Conservation (phyloP, 257 asterid species). For the Dorcoceras hygrometricum region DNA sequence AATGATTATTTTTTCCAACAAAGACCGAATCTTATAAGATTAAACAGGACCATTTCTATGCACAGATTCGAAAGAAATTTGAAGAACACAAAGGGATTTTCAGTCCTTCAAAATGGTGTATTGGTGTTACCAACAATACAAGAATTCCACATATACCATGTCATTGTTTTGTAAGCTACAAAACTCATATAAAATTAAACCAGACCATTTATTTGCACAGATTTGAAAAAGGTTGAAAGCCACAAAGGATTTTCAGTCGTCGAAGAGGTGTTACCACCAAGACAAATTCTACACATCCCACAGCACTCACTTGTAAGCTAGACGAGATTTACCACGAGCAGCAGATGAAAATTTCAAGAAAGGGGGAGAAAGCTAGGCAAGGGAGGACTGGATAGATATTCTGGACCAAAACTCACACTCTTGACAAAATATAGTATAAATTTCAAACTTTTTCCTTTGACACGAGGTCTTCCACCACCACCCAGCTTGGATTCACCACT, state of each 20-base stretch:
- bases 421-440: background rate
- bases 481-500: background rate
- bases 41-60: background rate
- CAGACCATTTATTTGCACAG: background rate
- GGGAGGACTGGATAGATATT: background rate
- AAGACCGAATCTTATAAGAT: background rate
- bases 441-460: background rate
- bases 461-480: background rate
- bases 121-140: background rate
- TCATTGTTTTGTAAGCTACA: background rate
- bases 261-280: background rate
- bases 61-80: background rate
- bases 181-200: background rate
- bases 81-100: slow-evolving; percentile 1
- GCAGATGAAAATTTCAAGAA: background rate
- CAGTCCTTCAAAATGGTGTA: background rate
- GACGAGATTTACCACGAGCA: background rate
- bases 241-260: background rate
- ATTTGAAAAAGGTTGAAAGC: slow-evolving; percentile 1
- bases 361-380: background rate
- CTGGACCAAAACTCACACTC: too few relatives aligned
- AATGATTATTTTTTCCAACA: background rate
- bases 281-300: background rate
- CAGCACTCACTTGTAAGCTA: background rate
- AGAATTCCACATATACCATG: background rate